Conservation (phyloP, 1,284 basidiomycete genomes). For the Cerioporus squamosus region DNA sequence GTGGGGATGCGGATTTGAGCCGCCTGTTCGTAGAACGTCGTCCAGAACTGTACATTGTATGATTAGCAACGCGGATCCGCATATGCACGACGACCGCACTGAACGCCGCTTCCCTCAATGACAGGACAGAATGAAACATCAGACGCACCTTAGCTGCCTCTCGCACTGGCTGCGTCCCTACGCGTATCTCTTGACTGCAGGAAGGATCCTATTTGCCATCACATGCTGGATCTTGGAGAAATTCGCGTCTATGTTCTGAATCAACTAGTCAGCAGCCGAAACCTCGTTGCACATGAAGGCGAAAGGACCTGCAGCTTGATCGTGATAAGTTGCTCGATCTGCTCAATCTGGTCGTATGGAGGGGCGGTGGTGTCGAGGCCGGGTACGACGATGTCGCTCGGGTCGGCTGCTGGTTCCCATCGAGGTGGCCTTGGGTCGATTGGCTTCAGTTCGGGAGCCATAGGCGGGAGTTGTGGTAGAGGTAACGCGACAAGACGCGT, state of each 20-base stretch:
- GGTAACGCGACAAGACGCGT: constrained; percentile 9
- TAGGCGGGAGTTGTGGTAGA: not conserved
- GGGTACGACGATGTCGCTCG: constrained; percentile 67
- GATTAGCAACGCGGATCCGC: too few species aligned
- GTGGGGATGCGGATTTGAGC: constrained; percentile 84
- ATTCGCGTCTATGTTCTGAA: constrained; percentile 90
- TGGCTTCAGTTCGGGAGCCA: constrained; percentile 25
- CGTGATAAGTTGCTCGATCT: constrained; percentile 95
- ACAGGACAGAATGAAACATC: not conserved
- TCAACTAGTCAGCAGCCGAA: not conserved
- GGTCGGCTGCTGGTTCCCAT: constrained; percentile 70
- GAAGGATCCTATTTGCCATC: constrained; percentile 82
- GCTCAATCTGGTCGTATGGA: constrained; percentile 86
- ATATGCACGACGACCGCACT: too few species aligned
- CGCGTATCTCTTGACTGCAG: constrained; percentile 89
- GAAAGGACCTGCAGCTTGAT: constrained; percentile 73
- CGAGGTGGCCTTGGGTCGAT: constrained; percentile 41
- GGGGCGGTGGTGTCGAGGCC: constrained; percentile 79
- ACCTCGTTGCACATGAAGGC: not conserved
- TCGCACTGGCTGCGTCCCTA: constrained; percentile 85
- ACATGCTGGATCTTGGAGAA: constrained; percentile 90
- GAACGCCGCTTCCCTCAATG: too few species aligned
- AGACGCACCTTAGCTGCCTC: constrained; percentile 81
- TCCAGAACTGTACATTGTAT: constrained; percentile 76
- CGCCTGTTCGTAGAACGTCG: constrained; percentile 92